Conservation (phyloP, 2,329 filamentous ascomycete species). For the Balansia obtecta region DNA sequence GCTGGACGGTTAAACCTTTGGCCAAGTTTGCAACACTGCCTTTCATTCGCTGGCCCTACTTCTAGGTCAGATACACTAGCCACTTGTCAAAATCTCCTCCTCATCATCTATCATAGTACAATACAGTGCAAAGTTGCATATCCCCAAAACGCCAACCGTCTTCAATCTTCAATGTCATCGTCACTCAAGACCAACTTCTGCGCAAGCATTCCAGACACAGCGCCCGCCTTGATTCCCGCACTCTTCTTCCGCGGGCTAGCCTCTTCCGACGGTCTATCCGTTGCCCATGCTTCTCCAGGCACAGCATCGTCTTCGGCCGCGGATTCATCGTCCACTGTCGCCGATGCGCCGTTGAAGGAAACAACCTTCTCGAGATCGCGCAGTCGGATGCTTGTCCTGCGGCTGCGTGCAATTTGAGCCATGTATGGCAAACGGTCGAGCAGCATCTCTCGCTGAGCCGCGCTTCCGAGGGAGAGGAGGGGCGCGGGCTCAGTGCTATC, state of each 20-base stretch:
- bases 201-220: slow-evolving; percentile 33
- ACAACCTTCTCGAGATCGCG: slow-evolving; percentile 57
- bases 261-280: slow-evolving; percentile 46
- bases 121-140: background rate
- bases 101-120: background rate
- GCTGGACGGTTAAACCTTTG: too few relatives aligned
- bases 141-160: slow-evolving; percentile 12
- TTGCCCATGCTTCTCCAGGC: slow-evolving; percentile 43
- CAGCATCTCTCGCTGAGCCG: slow-evolving; percentile 60
- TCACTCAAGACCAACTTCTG: slow-evolving; percentile 65
- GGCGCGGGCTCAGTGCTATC: slow-evolving; percentile 20
- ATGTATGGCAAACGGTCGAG: slow-evolving; percentile 83
- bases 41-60: too few relatives aligned
- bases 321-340: slow-evolving; percentile 31
- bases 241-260: slow-evolving; percentile 35
- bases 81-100: too few relatives aligned
- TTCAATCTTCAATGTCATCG: slow-evolving; percentile 67
- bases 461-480: slow-evolving; percentile 47
- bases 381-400: slow-evolving; percentile 29
- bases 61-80: too few relatives aligned
- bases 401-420: slow-evolving; percentile 46
- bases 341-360: slow-evolving; percentile 47
- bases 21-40: too few relatives aligned
- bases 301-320: slow-evolving; percentile 32
- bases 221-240: slow-evolving; percentile 23